Conservation (phyloP, 768 basidiomycete genomes). For the Russula sp. region DNA sequence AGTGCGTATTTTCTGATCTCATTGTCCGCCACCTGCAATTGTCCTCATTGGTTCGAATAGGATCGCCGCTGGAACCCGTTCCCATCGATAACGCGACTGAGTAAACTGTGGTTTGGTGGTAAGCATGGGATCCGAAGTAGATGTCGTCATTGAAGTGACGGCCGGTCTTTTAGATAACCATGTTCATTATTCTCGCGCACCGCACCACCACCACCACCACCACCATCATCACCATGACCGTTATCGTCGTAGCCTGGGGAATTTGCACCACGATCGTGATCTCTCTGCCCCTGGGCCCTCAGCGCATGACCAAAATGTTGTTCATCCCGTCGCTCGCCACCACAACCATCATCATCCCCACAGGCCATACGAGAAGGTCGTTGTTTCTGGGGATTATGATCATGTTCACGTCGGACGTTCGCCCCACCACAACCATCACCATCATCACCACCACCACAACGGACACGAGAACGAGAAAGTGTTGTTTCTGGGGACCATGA, state of each 20-base stretch:
- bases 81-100: slow-evolving; percentile 29
- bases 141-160: not conserved
- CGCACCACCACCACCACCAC: slow-evolving; percentile 21
- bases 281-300: not conserved
- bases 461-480: slow-evolving; percentile 13
- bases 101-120: slow-evolving; percentile 29
- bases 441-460: slow-evolving; percentile 19
- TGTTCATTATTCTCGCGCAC: slow-evolving; percentile 7
- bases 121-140: not conserved
- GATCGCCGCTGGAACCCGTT: slow-evolving; percentile 30
- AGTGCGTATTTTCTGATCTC: not conserved
- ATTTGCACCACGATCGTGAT: not conserved
- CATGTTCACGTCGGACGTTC: slow-evolving; percentile 20
- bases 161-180: slow-evolving; percentile 3
- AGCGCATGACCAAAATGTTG: not conserved
- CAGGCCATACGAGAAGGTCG: slow-evolving; percentile 7
- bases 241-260: not conserved
- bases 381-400: slow-evolving; percentile 23
- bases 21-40: not conserved
- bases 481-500: slow-evolving; percentile 26
- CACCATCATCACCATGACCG: slow-evolving; percentile 10
- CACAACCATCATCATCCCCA: slow-evolving; percentile 6
- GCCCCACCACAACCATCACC: slow-evolving; percentile 4
- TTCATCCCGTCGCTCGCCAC: slow-evolving; percentile 2
- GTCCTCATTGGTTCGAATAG: not conserved